These are phyloP conservation scores for Lasiodiplodia citricola DNA, from an alignment of 2,329 filamentous ascomycete genomes.

Conservation along the genomic window DNA sequence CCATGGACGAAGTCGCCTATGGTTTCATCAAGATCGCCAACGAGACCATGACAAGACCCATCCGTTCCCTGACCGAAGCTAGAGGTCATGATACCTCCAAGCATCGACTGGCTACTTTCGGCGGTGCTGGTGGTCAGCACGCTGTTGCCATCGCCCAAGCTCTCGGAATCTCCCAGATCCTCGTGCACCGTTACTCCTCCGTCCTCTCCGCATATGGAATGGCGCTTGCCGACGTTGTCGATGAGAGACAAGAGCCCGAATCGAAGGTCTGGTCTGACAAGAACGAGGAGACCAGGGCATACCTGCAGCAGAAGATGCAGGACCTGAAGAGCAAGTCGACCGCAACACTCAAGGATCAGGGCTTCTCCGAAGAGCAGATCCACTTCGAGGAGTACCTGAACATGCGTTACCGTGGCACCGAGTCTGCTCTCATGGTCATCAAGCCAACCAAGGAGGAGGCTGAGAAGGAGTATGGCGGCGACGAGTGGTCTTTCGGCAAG, in stretches of 20 bases:
- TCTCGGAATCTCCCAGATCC: constrained; percentile 81
- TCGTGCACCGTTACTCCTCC: constrained; percentile 86
- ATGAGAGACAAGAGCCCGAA: constrained; percentile 83
- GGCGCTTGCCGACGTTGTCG: constrained; percentile 90
- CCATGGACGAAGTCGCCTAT: constrained; percentile 82
- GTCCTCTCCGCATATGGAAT: constrained; percentile 91
- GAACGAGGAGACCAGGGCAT: constrained; percentile 61
- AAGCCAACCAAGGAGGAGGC: constrained; percentile 70
- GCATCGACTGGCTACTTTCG: constrained; percentile 90
- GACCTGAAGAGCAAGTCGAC: constrained; percentile 79
- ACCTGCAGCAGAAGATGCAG: constrained; percentile 75
- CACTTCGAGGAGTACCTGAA: constrained; percentile 92
- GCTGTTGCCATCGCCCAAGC: constrained; percentile 89
- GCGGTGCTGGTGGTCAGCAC: constrained; percentile 89
- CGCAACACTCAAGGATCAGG: constrained; percentile 72
- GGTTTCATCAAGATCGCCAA: constrained; percentile 91
- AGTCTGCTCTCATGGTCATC: constrained; percentile 88
- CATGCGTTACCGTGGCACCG: constrained; percentile 88
- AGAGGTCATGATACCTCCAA: constrained; percentile 90
- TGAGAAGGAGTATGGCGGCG: constrained; percentile 63
- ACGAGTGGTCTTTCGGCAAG: constrained; percentile 81
- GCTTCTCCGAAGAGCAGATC: constrained; percentile 75
- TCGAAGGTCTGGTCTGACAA: constrained; percentile 64
- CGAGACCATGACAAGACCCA: constrained; percentile 89
- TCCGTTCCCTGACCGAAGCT: constrained; percentile 87